phyloP scores from a whole-genome alignment of 2,329 filamentous ascomycete species.

The Colletotrichum sp. region DNA sequence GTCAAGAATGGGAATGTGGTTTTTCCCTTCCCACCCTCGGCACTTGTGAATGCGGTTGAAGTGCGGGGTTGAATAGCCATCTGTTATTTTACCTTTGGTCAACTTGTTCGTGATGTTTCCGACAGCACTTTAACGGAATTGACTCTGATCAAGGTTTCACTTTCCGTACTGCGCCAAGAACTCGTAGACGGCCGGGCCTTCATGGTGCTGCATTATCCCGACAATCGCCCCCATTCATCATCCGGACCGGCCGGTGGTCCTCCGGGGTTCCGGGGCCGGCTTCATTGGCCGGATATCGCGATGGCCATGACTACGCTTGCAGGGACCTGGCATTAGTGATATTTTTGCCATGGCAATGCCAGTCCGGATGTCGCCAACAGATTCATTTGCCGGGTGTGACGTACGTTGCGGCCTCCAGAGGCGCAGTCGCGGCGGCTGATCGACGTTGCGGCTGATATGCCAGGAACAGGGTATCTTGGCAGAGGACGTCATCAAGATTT shows the following conservation, averaged over 20 bases:
- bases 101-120: neutral
- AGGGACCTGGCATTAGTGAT: neutral
- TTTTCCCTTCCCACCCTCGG: neutral
- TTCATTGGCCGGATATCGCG: neutral
- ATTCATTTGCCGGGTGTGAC: neutral
- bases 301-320: neutral
- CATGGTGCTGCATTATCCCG: neutral
- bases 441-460: neutral
- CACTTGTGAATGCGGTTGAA: neutral
- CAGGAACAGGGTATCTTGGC: neutral
- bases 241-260: neutral
- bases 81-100: neutral
- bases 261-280: neutral
- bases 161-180: neutral
- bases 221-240: neutral
- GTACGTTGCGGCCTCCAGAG: neutral
- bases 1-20: neutral
- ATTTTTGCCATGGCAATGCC: neutral
- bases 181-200: neutral
- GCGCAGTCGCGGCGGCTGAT: neutral
- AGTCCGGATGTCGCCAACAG: neutral
- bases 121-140: neutral
- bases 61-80: neutral
- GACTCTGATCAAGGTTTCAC: neutral
- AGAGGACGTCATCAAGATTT: neutral